Evolutionary conservation across 441 rosid genomes (phyloP), one percentile per base, ranked within the genome.

Genomic region (Viola pubescens): DNA sequence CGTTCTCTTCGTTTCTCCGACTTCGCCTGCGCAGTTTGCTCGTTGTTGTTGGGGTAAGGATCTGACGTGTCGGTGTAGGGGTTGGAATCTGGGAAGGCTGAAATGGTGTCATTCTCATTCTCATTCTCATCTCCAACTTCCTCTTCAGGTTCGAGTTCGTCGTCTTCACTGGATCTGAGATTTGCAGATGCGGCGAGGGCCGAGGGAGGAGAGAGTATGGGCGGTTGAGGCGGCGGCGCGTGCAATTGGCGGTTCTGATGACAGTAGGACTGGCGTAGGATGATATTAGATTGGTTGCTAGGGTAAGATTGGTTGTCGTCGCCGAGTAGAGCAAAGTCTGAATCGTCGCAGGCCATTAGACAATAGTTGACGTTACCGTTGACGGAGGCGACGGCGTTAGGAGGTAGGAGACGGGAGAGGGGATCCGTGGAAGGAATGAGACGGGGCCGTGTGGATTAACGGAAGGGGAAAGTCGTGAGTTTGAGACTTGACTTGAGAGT

Each of bases 261-360:
- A 52, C 80, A 75, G 49, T 80, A 82, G 0, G 80, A 52, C 0
- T 72, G 68, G 62, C 66, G 77, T 56, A 60, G 51, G 47, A 69
- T 61, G 56, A 70, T 19, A 1, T 19, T 19, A 19, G 26, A 19
- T 19, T 19, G 26, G 26, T 19, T 19, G 26, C 26, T 19, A 19
- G 26, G 84, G 59, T 70, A 79, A 48, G 46, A 76, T 74, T 73
- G 64, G 77, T 68, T 61, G 52, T 79, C 85, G 41, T 85, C 85
- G 46, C 77, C 81, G 62, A 81, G 77, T 52, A 81, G 79, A 61
- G 87, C 54, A 81, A 83, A 86, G 68, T 86, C 89, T 72, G 26
- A 19, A 19, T 83, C 89, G 79, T 82, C 84, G 82, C 87, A 84
- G 63, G 51, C 85, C 85, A 80, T 82, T 51, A 59, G 39, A 51